Conservation (phyloP, 192 early-diverging fungal genomes). For the Entomortierella beljakovae region DNA sequence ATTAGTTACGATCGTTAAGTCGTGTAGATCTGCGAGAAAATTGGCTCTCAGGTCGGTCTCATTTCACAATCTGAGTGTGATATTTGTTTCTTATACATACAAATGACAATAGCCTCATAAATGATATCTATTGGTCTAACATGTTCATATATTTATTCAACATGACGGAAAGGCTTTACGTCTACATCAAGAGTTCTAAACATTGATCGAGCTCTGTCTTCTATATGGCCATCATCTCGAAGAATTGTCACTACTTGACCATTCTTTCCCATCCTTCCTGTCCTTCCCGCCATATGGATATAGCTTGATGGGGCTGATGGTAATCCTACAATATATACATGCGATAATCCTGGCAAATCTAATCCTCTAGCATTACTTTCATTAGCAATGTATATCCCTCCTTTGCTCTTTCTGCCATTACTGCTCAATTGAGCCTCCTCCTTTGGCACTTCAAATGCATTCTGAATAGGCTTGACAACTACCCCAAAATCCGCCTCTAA, state of each 20-base stretch:
- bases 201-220: slow-evolving; percentile 55
- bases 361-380: slow-evolving; percentile 86
- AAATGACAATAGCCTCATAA: too few relatives aligned
- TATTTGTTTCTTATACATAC: too few relatives aligned
- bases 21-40: too few relatives aligned
- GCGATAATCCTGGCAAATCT: slow-evolving; percentile 81
- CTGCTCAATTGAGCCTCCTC: neutral
- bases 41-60: too few relatives aligned
- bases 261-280: slow-evolving; percentile 78
- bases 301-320: slow-evolving; percentile 77
- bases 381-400: slow-evolving; percentile 68
- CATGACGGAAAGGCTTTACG: slow-evolving; percentile 40
- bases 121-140: neutral
- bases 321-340: slow-evolving; percentile 88
- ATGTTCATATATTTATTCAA: slow-evolving; percentile 26
- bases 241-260: slow-evolving; percentile 68
- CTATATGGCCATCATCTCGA: slow-evolving; percentile 54
- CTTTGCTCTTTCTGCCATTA: neutral
- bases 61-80: too few relatives aligned
- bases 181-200: slow-evolving; percentile 53
- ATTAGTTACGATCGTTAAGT: too few relatives aligned
- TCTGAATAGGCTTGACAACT: slow-evolving; percentile 44
- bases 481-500: slow-evolving; percentile 48
- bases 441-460: slow-evolving; percentile 19
- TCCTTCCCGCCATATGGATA: slow-evolving; percentile 90